Conservation (phyloP, 2,329 filamentous ascomycete species). For the Bisporella sp. region DNA sequence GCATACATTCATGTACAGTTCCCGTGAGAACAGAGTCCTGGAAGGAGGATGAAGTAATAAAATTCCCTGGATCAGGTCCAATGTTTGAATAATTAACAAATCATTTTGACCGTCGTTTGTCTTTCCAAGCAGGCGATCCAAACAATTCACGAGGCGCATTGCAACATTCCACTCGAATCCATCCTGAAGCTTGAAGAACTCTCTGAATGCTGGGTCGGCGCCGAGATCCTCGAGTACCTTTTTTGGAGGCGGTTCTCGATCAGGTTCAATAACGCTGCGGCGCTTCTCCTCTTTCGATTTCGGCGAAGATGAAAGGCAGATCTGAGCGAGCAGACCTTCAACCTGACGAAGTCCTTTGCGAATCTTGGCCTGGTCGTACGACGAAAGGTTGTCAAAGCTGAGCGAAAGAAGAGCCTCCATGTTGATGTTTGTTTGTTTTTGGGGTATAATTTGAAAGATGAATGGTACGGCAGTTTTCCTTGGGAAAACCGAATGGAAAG, state of each 20-base stretch:
- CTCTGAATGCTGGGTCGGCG: slow-evolving; percentile 81
- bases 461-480: too few species aligned
- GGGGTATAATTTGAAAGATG: slow-evolving; percentile 2
- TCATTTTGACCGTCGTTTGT: slow-evolving; percentile 79
- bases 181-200: slow-evolving; percentile 95
- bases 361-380: slow-evolving; percentile 82
- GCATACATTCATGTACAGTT: slow-evolving; percentile 87
- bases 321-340: slow-evolving; percentile 87
- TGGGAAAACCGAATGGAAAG: background rate
- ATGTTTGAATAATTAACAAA: slow-evolving; percentile 75
- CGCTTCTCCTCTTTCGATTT: slow-evolving; percentile 16
- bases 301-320: slow-evolving; percentile 62
- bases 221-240: slow-evolving; percentile 65
- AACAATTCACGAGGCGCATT: slow-evolving; percentile 73
- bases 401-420: slow-evolving; percentile 93
- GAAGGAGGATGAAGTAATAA: slow-evolving; percentile 86
- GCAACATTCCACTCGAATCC: slow-evolving; percentile 98
- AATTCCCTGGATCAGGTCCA: slow-evolving; percentile 84
- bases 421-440: slow-evolving; percentile 20
- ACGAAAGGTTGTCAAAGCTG: slow-evolving; percentile 81
- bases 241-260: slow-evolving; percentile 29
- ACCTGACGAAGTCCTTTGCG: slow-evolving; percentile 91
- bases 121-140: slow-evolving; percentile 81
- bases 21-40: slow-evolving; percentile 76
- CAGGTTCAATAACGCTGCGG: slow-evolving; percentile 29